phyloP scores from a whole-genome alignment of 495 filamentous ascomycete genomes.

The Rhizodiscina lignyota region DNA sequence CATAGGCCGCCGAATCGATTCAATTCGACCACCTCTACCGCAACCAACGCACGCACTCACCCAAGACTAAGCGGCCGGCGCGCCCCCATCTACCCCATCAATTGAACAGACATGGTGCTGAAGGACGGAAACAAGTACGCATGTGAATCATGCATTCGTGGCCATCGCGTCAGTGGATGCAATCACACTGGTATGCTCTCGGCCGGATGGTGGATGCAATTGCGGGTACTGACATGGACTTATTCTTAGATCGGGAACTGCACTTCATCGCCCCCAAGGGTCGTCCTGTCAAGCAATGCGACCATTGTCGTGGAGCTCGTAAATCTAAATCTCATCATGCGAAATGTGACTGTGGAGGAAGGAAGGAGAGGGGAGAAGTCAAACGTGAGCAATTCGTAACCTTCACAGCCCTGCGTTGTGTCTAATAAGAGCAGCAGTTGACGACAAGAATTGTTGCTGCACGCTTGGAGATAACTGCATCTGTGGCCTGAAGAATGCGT shows the following conservation, averaged over 20 bases:
- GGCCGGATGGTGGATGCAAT: no score
- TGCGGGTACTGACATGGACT: no score
- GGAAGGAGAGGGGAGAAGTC: slow-evolving; percentile 42
- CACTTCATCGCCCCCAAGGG: slow-evolving; percentile 98
- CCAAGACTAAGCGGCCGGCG: no score
- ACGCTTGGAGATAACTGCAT: slow-evolving; percentile 81
- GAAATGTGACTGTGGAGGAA: slow-evolving; percentile 95
- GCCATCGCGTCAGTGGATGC: slow-evolving; percentile 27
- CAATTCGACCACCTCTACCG: no score
- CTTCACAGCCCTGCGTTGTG: slow-evolving; percentile 5
- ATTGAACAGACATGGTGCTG: slow-evolving; percentile 12
- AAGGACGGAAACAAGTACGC: slow-evolving; percentile 25
- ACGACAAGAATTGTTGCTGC: slow-evolving; percentile 54
- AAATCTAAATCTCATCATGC: slow-evolving; percentile 93
- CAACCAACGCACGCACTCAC: no score
- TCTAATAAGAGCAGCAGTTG: slow-evolving; percentile 34
- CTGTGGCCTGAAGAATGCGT: slow-evolving; percentile 84
- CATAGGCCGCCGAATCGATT: no score
- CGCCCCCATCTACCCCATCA: no score
- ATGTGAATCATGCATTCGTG: slow-evolving; percentile 25
- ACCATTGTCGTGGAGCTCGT: slow-evolving; percentile 90
- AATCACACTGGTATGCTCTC: slow-evolving; percentile 20
- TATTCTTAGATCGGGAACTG: slow-evolving; percentile 80
- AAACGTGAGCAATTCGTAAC: slow-evolving; percentile 39
- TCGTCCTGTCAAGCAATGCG: slow-evolving; percentile 94